Conservation (phyloP, 1,139 yeast species). For the Magnusiomyces tetraspermus region DNA sequence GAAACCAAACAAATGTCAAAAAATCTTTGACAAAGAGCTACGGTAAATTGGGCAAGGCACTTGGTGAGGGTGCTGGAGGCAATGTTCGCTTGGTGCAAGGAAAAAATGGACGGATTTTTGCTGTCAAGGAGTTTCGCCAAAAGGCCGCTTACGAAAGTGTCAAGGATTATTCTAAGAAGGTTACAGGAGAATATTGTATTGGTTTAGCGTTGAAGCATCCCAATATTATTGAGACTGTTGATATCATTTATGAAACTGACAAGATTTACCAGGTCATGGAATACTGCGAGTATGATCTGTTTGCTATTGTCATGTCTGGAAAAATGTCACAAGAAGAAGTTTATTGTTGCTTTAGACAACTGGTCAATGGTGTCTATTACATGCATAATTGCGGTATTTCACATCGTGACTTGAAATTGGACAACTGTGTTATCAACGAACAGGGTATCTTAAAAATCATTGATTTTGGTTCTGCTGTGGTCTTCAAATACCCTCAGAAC, state of each 20-base stretch:
- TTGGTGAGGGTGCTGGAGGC: constrained; percentile 98
- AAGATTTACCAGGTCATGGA: constrained; percentile 90
- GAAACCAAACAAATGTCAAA: constrained; percentile 18
- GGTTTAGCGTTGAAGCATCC: constrained; percentile 88
- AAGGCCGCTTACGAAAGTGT: constrained; percentile 67
- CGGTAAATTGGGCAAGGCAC: constrained; percentile 70
- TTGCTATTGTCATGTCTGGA: constrained; percentile 93
- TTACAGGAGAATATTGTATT: constrained; percentile 91
- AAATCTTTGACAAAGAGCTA: constrained; percentile 62
- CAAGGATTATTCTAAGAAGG: constrained; percentile 85
- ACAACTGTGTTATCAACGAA: constrained; percentile 81
- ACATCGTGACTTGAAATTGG: constrained; percentile 85
- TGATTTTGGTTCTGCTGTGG: constrained; percentile 93
- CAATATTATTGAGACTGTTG: constrained; percentile 83
- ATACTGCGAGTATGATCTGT: constrained; percentile 84
- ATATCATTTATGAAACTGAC: constrained; percentile 81
- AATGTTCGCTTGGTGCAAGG: constrained; percentile 66
- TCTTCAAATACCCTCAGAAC: constrained; percentile 82
- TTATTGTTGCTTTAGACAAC: constrained; percentile 84
- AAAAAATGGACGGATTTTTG: constrained; percentile 65
- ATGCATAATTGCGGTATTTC: constrained; percentile 83
- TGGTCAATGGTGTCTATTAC: constrained; percentile 71
- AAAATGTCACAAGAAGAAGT: constrained; percentile 81
- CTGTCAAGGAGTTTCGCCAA: constrained; percentile 84
- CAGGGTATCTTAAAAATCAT: constrained; percentile 83